phyloP scores from a whole-genome alignment of 352 stramenopile genomes.

The Pythium sukuiense region DNA sequence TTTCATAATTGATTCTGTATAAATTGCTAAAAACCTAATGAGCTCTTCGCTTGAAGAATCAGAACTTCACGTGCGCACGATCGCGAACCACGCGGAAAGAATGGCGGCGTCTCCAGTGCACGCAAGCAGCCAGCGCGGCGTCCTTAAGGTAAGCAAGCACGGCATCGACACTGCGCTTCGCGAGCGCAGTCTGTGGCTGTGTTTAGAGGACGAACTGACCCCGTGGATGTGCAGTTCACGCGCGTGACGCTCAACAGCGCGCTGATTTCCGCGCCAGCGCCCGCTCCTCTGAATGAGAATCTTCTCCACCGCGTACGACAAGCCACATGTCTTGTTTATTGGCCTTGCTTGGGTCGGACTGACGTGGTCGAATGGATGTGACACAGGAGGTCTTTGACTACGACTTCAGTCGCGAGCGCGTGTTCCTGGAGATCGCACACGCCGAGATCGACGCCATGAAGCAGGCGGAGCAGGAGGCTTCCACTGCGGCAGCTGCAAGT shows the following conservation, averaged over 20 bases:
- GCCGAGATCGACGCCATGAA: slow-evolving; percentile 56
- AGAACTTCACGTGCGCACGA: too few relatives aligned
- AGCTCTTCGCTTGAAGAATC: not conserved
- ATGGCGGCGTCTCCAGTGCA: slow-evolving; percentile 28
- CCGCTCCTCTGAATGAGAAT: slow-evolving; percentile 56
- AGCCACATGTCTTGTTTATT: too few relatives aligned
- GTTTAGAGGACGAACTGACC: not conserved
- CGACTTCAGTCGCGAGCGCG: slow-evolving; percentile 66
- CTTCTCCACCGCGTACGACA: slow-evolving; percentile 49
- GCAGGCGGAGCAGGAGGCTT: slow-evolving; percentile 26
- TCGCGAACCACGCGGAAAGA: not conserved
- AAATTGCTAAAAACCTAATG: not conserved
- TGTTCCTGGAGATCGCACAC: slow-evolving; percentile 68
- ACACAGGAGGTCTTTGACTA: slow-evolving; percentile 70
- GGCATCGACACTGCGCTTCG: not conserved
- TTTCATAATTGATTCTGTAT: not conserved
- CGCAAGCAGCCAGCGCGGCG: slow-evolving; percentile 20
- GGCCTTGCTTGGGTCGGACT: not conserved
- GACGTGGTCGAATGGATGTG: not conserved
- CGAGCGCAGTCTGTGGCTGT: not conserved
- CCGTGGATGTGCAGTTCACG: slow-evolving; percentile 35
- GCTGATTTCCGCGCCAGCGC: slow-evolving; percentile 40
- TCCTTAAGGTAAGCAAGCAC: slow-evolving; percentile 22
- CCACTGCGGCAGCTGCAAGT: slow-evolving; percentile 5
- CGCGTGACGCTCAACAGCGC: slow-evolving; percentile 55